phyloP scores from a whole-genome alignment of 1,284 basidiomycete genomes.

The Ganoderma resinaceum region DNA sequence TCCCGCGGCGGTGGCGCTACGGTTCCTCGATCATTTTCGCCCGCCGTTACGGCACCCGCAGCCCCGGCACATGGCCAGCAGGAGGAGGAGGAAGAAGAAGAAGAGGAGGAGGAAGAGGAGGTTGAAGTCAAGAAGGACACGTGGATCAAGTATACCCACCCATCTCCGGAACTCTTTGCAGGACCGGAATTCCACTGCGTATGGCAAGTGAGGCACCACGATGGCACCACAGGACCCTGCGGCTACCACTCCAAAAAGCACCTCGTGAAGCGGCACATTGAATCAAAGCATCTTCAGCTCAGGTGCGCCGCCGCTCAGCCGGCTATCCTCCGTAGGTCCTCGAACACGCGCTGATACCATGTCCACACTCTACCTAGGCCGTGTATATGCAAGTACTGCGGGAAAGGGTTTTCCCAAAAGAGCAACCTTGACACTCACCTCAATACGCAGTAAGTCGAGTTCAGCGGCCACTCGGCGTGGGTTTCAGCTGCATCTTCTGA shows the following conservation, averaged over 20 bases:
- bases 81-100: slow-evolving; percentile 8
- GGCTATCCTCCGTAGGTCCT: not conserved
- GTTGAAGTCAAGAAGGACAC: slow-evolving; percentile 19
- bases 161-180: slow-evolving; percentile 23
- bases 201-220: slow-evolving; percentile 32
- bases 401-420: slow-evolving; percentile 65
- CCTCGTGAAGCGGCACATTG: slow-evolving; percentile 71
- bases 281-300: slow-evolving; percentile 65
- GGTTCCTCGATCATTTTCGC: slow-evolving; percentile 22
- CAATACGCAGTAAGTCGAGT: slow-evolving; percentile 60
- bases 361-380: slow-evolving; percentile 45
- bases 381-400: slow-evolving; percentile 61
- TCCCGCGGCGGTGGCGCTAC: slow-evolving; percentile 12
- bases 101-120: slow-evolving; percentile 10
- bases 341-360: slow-evolving; percentile 20
- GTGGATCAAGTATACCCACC: slow-evolving; percentile 33
- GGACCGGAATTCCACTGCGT: slow-evolving; percentile 36
- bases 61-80: not conserved
- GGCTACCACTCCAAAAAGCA: slow-evolving; percentile 67
- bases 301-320: slow-evolving; percentile 49
- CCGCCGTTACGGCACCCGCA: slow-evolving; percentile 12
- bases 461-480: slow-evolving; percentile 7
- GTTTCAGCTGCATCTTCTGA: slow-evolving; percentile 14
- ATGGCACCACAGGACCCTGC: slow-evolving; percentile 41
- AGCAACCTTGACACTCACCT: slow-evolving; percentile 66